Evolutionary conservation across 2,329 filamentous ascomycete species (phyloP), one percentile per base, ranked within the genome.

Genomic region (Botrytis sinoallii): DNA sequence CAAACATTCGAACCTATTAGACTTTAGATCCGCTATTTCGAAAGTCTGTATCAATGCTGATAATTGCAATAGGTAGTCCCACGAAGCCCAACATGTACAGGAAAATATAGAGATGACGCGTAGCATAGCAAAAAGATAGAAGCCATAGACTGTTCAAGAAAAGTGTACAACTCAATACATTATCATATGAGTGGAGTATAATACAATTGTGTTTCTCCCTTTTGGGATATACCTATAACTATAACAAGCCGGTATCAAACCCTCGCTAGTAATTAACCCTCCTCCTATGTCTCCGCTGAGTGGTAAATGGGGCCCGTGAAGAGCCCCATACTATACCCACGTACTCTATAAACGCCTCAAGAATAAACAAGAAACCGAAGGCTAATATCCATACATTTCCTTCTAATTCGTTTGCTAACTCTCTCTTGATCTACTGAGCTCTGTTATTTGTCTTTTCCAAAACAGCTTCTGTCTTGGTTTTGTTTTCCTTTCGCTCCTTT

Each of bases 381-480:
- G 16, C 35, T 48, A 12, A 48, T 64, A 52, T 42, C 60, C 60
- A 40, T 72, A 66, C 70, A 64, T 46, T 70, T 70, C 55, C 18
- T n/a, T 38, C 29, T 20, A 35, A 22, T 18, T 20, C 29, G 8
- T 44, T 63, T 38, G 12, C 29, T 32, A 18, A 57, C 44, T 29
- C 40, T 61, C 46, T 55, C 35, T 72, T n/a, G n/a, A 70, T 60
- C 70, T 73, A 76, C 69, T 74, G 74, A 44, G 42, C 71, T 60
- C 73, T 46, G 46, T 74, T 73, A 25, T 70, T 76, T 69, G 74
- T 38, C 74, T 75, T 75, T 67, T 77, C 73, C 69, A 75, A 57
- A 44, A 75, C 73, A 65, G 73, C 71, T 72, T 76, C 71, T 14
- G 72, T 63, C 38, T 75, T 76, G 16, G 65, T 76, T 59, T 76